These are phyloP conservation scores for Trichoderma atroviride DNA, from an alignment of 2,329 filamentous ascomycete genomes.

Conservation along the genomic window DNA sequence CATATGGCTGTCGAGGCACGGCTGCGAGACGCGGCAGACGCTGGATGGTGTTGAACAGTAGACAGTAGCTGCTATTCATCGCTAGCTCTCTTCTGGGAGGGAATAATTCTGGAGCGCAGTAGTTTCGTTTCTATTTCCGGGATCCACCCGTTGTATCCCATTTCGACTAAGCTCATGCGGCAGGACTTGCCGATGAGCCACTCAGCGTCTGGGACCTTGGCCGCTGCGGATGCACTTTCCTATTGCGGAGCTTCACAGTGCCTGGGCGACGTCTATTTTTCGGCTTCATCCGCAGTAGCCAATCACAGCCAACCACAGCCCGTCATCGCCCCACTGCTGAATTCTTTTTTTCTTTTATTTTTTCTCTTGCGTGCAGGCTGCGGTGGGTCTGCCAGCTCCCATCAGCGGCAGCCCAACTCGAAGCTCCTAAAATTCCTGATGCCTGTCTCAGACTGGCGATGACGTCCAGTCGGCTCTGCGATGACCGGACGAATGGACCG, in stretches of 20 bases:
- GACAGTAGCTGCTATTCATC: not conserved
- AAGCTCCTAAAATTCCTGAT: conserved; percentile 9
- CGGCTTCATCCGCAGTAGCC: conserved; percentile 19
- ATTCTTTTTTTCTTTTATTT: not conserved
- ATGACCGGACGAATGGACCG: conserved; percentile 24
- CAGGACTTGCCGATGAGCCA: conserved; percentile 11
- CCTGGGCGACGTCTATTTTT: not conserved
- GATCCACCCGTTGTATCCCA: not conserved
- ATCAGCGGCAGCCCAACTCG: conserved; percentile 1
- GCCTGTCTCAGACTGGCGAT: not conserved
- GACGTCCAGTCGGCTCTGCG: conserved; percentile 12
- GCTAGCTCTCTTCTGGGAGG: not conserved
- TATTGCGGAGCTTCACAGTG: conserved; percentile 1
- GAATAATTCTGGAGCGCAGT: conserved; percentile 4
- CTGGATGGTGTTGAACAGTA: not conserved
- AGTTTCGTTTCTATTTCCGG: not conserved
- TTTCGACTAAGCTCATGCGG: not conserved
- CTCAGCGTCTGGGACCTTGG: not conserved
- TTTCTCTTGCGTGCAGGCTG: not conserved
- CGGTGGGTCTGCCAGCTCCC: conserved; percentile 9
- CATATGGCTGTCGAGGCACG: not conserved
- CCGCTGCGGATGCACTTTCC: not conserved
- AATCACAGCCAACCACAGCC: conserved; percentile 19
- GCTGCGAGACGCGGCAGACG: not conserved
- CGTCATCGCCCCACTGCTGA: not conserved